Conservation (phyloP, 2,329 filamentous ascomycete species). For the Aspergillus ibericus region DNA sequence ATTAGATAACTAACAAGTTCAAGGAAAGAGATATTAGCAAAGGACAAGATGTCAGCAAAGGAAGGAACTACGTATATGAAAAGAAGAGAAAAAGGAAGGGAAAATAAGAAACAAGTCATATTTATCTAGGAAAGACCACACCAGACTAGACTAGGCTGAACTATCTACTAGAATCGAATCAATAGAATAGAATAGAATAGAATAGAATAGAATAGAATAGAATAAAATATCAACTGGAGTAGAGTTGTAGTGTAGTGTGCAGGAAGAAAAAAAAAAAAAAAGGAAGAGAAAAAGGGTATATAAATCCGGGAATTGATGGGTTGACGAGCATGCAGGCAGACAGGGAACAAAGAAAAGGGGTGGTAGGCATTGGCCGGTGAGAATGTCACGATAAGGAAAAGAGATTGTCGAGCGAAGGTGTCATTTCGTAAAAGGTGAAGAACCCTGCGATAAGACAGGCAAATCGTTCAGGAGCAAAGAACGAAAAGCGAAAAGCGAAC, state of each 20-base stretch:
- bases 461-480: background rate
- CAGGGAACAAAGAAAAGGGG: background rate
- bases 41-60: too few species aligned
- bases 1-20: too few species aligned
- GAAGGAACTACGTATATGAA: too few species aligned
- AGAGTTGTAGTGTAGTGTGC: background rate
- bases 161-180: too few species aligned
- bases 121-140: background rate
- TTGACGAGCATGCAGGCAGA: background rate
- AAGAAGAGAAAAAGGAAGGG: background rate
- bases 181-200: background rate
- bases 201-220: background rate
- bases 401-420: background rate
- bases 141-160: too few species aligned
- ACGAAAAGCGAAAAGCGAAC: background rate
- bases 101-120: background rate
- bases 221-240: background rate
- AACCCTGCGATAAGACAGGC: background rate
- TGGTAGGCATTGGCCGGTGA: background rate
- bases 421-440: background rate
- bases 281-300: background rate
- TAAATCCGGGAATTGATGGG: background rate
- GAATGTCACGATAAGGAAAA: slow-evolving; percentile 1
- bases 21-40: too few species aligned
- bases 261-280: background rate